Evolutionary conservation across 2,329 filamentous ascomycete genomes (phyloP).

Genomic region (Trichophyton equinum): DNA sequence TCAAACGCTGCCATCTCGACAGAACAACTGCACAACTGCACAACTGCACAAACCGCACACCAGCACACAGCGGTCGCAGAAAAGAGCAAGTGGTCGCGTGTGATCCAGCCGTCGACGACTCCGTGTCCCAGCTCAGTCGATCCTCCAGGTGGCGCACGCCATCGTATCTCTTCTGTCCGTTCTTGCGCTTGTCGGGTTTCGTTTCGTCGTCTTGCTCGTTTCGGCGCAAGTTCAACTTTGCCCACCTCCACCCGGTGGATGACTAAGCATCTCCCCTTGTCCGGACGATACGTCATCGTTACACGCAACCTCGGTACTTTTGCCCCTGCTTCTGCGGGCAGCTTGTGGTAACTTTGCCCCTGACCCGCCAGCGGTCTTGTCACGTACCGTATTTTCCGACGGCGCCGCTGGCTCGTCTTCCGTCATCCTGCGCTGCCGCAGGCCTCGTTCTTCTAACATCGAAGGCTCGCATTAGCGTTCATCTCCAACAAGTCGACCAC

Average conservation of each 20-base stretch:
- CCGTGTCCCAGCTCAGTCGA: neutral
- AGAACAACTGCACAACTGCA: too few relatives aligned
- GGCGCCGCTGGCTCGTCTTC: neutral
- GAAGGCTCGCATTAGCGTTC: neutral
- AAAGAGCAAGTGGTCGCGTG: neutral
- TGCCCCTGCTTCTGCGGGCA: neutral
- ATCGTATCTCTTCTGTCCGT: neutral
- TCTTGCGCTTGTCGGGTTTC: neutral
- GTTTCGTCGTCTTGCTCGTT: neutral
- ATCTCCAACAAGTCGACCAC: neutral
- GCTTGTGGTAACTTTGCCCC: neutral
- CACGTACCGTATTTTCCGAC: neutral
- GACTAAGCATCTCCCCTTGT: neutral
- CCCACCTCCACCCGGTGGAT: too few relatives aligned
- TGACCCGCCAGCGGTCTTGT: neutral
- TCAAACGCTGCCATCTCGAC: slow-evolving; percentile 12
- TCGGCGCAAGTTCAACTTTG: too few relatives aligned
- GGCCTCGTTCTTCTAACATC: neutral
- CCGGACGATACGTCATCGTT: neutral
- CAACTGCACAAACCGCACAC: neutral
- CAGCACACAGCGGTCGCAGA: neutral
- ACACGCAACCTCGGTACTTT: neutral
- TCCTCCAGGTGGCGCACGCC: neutral
- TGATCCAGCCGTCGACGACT: too few relatives aligned
- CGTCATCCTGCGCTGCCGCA: neutral